These are phyloP conservation scores for Sporisorium reilianum DNA, from an alignment of 1,284 basidiomycete species.

Conservation along the genomic window DNA sequence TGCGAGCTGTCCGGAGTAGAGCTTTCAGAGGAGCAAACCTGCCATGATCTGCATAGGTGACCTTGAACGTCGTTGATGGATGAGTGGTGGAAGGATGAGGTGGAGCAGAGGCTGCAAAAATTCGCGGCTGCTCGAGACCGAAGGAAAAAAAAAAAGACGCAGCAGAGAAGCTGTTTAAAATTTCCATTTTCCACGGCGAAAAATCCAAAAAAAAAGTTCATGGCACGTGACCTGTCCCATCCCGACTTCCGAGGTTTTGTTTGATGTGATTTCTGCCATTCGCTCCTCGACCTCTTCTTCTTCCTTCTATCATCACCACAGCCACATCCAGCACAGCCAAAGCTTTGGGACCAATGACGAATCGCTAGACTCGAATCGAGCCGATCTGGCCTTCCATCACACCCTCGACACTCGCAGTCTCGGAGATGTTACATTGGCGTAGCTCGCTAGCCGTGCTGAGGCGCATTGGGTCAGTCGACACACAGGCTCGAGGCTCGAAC, in stretches of 20 bases:
- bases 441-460: conserved; percentile 12
- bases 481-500: background rate
- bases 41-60: background rate
- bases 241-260: conserved; percentile 24
- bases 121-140: no score
- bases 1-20: background rate
- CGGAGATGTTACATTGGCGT: conserved; percentile 19
- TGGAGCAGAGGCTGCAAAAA: background rate
- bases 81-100: background rate
- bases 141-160: conserved; percentile 17
- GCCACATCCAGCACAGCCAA: background rate
- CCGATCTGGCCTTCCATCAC: background rate
- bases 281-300: conserved; percentile 1
- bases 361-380: background rate
- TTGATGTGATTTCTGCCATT: background rate
- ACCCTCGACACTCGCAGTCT: background rate
- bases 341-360: background rate
- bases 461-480: background rate
- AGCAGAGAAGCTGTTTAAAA: conserved; percentile 2
- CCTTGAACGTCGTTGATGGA: conserved; percentile 1
- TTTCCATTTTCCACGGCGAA: background rate
- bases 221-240: conserved; percentile 18
- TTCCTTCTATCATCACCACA: background rate
- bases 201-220: conserved; percentile 5
- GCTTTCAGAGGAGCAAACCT: background rate